A percentile compares a stretch with the other conserved stretches of the same genome.
These are phyloP conservation scores for Populus ilicifolia DNA, from an alignment of 345 rosid species.

Conservation along the genomic window DNA sequence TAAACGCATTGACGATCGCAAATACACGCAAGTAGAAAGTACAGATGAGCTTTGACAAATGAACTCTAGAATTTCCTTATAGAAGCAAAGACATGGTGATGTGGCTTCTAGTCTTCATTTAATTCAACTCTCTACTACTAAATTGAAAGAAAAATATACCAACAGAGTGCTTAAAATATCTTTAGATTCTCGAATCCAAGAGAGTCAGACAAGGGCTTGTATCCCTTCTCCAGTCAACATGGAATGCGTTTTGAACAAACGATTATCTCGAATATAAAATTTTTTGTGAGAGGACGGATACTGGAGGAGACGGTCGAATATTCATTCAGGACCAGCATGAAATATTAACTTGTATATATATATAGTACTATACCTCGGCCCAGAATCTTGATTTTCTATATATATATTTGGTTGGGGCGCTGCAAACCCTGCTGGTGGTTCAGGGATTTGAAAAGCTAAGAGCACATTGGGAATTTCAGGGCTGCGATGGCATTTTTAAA, in stretches of 20 bases:
- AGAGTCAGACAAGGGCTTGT: neutral
- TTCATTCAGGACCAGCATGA: too few relatives aligned
- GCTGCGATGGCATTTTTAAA: too few relatives aligned
- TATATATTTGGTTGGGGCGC: too few relatives aligned
- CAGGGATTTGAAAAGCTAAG: too few relatives aligned
- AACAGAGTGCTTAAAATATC: neutral
- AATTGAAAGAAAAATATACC: neutral
- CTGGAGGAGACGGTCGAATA: neutral
- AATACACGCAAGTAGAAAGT: neutral
- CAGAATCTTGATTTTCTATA: too few relatives aligned
- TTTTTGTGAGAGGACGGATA: neutral
- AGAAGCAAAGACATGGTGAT: neutral
- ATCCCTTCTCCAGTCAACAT: neutral
- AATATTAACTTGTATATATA: too few relatives aligned
- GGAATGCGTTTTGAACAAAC: neutral
- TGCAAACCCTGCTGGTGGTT: too few relatives aligned
- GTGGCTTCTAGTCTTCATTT: neutral
- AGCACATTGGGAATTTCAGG: too few relatives aligned
- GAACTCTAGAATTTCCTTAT: neutral
- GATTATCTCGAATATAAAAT: neutral
- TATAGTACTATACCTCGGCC: too few relatives aligned
- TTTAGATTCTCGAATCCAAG: neutral
- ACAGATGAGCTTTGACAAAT: neutral
- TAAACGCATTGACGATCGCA: neutral
- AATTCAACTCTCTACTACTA: neutral